Evolutionary conservation across 1,139 yeast species (phyloP).

Genomic region (Geotrichum candidum): DNA sequence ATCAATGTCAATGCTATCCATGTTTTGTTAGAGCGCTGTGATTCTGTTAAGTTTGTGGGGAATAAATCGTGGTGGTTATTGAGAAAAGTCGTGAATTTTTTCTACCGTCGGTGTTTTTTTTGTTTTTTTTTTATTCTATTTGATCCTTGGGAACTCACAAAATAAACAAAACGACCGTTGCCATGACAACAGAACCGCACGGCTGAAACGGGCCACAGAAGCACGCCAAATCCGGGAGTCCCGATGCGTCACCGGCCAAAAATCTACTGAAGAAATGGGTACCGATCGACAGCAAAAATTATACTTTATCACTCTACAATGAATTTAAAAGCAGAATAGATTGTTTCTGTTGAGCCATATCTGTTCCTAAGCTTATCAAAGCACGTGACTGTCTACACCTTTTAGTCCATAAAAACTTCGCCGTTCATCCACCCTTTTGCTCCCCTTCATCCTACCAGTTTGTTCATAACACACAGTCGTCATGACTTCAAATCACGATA

Average conservation of each 20-base stretch:
- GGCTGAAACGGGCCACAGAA: neutral
- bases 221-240: neutral
- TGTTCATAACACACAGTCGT: neutral
- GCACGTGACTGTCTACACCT: too few species aligned
- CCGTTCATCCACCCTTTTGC: neutral
- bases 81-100: neutral
- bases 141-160: neutral
- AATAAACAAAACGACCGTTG: neutral
- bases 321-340: too few species aligned
- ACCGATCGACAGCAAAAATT: too few species aligned
- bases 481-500: neutral
- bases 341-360: too few species aligned
- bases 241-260: neutral
- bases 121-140: neutral
- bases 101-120: too few species aligned
- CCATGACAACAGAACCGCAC: neutral
- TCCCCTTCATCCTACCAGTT: neutral
- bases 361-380: too few species aligned
- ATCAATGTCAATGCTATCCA: slow-evolving; percentile 7
- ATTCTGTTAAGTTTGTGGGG: neutral
- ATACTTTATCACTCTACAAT: too few species aligned
- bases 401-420: neutral
- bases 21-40: neutral
- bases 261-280: too few species aligned
- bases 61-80: neutral